phyloP scores from a whole-genome alignment of 2,329 filamentous ascomycete species.

The Fusarium fracticaudum region DNA sequence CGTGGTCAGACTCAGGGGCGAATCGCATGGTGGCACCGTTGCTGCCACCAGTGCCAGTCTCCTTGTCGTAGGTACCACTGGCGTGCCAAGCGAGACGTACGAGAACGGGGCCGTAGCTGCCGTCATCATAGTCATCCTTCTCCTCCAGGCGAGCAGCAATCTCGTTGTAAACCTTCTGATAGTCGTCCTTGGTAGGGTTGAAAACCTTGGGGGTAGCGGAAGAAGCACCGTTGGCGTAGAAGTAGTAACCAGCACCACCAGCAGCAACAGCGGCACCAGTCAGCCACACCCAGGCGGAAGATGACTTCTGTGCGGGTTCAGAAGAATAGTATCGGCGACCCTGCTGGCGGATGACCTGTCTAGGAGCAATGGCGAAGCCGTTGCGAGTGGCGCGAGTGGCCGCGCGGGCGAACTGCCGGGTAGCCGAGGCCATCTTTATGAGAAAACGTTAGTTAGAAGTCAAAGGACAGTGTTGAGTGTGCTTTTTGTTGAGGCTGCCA shows the following conservation, averaged over 20 bases:
- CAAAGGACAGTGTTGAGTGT: neutral
- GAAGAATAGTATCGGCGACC: conserved; percentile 84
- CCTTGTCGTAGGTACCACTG: conserved; percentile 90
- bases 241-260: conserved; percentile 73
- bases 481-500: neutral
- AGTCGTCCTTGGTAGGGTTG: conserved; percentile 83
- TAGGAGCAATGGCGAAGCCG: conserved; percentile 67
- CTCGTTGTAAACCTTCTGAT: conserved; percentile 93
- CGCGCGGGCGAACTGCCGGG: conserved; percentile 65
- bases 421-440: conserved; percentile 53
- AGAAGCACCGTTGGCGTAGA: conserved; percentile 67
- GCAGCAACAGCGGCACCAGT: conserved; percentile 67
- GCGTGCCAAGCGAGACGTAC: conserved; percentile 94
- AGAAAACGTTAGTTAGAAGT: conserved; percentile 12
- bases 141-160: conserved; percentile 84
- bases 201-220: conserved; percentile 67
- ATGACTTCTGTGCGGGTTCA: conserved; percentile 65
- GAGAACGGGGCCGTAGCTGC: conserved; percentile 92
- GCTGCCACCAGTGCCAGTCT: conserved; percentile 88
- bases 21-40: conserved; percentile 99
- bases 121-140: conserved; percentile 95
- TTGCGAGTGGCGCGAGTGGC: conserved; percentile 67
- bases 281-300: conserved; percentile 63
- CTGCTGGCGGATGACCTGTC: conserved; percentile 77
- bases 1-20: conserved; percentile 86